Conservation (phyloP, 2,329 filamentous ascomycete species). For the Diaporthe helianthi region DNA sequence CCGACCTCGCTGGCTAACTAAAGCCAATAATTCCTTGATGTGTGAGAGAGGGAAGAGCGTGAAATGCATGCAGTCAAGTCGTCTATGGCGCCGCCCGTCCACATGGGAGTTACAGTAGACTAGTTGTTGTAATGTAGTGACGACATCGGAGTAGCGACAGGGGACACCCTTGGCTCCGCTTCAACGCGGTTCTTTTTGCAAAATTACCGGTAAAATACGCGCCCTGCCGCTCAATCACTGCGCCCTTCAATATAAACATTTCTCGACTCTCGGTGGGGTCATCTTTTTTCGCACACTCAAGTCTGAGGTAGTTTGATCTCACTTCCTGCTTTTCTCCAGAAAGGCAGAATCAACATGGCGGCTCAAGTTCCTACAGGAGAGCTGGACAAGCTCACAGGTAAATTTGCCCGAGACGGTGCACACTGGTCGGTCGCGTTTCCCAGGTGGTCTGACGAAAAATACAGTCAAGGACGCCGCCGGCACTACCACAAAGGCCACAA, state of each 20-base stretch:
- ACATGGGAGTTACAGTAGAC: no score
- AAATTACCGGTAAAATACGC: conserved; percentile 18
- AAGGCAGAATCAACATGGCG: conserved; percentile 46
- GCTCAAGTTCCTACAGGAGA: conserved; percentile 49
- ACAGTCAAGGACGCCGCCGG: conserved; percentile 50
- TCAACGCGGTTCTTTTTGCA: background rate
- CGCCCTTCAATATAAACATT: conserved; percentile 24
- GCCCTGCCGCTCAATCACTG: background rate
- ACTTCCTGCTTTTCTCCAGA: conserved; percentile 14
- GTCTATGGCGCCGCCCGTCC: background rate
- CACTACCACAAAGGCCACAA: conserved; percentile 46
- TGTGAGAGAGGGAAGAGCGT: background rate
- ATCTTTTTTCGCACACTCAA: background rate
- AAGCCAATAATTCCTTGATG: conserved; percentile 28
- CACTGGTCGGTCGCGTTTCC: background rate
- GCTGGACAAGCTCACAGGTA: conserved; percentile 51
- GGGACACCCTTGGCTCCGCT: background rate
- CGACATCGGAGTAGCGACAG: conserved; percentile 21
- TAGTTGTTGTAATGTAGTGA: conserved; percentile 18
- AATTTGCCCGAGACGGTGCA: conserved; percentile 27
- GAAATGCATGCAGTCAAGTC: background rate
- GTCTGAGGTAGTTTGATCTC: conserved; percentile 5
- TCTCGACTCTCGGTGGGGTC: conserved; percentile 18
- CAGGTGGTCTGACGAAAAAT: conserved; percentile 21
- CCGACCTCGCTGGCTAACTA: conserved; percentile 43